Percentiles rank a stretch among this genome's conserved stretches.
These are phyloP conservation scores for Ricinus communis DNA, from an alignment of 345 rosid species.

Conservation along the genomic window DNA sequence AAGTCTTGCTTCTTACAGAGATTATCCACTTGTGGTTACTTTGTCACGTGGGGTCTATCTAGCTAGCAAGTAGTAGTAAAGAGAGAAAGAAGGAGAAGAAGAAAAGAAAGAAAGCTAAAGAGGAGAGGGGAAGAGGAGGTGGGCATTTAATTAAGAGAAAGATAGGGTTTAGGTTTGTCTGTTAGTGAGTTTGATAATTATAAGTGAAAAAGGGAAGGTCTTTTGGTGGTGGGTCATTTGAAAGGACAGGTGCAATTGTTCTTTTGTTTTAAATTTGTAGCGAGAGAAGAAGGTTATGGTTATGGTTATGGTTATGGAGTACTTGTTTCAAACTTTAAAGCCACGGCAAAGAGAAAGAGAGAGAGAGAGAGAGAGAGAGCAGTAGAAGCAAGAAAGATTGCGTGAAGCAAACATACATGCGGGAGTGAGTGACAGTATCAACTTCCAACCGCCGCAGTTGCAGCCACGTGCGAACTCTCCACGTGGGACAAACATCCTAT, in stretches of 20 bases:
- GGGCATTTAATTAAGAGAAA: slow-evolving; percentile 20
- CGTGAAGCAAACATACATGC: slow-evolving; percentile 54
- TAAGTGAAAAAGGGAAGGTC: slow-evolving; percentile 5
- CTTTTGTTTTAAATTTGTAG: background rate
- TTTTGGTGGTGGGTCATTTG: slow-evolving; percentile 33
- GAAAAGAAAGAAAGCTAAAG: background rate
- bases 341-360: slow-evolving; percentile 26
- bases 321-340: slow-evolving; percentile 36
- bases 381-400: slow-evolving; percentile 27
- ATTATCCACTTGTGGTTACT: background rate
- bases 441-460: slow-evolving; percentile 40
- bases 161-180: slow-evolving; percentile 1
- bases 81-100: background rate
- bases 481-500: slow-evolving; percentile 37
- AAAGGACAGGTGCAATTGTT: slow-evolving; percentile 2
- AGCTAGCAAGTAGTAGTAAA: background rate
- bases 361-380: background rate
- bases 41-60: background rate
- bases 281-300: background rate
- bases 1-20: background rate
- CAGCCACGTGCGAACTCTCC: slow-evolving; percentile 34
- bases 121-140: background rate
- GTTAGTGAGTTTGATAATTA: slow-evolving; percentile 7
- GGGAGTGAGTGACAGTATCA: slow-evolving; percentile 33
- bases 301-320: too few relatives aligned